These are phyloP conservation scores for Chrysanthemum seticuspe DNA, from an alignment of 129 eudicot species.

Conservation along the genomic window DNA sequence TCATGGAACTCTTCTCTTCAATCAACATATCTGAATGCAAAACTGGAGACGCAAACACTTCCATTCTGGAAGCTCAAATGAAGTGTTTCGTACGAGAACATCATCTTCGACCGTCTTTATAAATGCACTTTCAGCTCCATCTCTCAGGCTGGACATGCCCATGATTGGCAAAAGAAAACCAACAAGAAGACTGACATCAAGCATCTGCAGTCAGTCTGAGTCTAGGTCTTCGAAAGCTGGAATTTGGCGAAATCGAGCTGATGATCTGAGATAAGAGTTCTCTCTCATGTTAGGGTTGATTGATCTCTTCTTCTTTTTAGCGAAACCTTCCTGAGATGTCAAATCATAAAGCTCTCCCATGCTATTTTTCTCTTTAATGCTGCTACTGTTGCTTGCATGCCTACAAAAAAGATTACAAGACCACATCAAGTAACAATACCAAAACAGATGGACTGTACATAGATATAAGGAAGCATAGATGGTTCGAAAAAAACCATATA, in stretches of 20 bases:
- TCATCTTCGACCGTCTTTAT: neutral
- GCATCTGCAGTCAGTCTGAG: conserved; percentile 45
- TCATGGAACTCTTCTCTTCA: neutral
- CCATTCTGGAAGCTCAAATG: neutral
- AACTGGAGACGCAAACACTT: neutral
- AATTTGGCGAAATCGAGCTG: conserved; percentile 54
- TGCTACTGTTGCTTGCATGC: conserved; percentile 39
- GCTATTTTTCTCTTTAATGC: conserved; percentile 33
- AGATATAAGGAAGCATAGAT: too few species aligned
- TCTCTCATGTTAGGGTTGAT: conserved; percentile 38
- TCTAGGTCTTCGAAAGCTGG: conserved; percentile 47
- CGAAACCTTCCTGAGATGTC: conserved; percentile 50
- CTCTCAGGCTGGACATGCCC: neutral
- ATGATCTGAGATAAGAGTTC: conserved; percentile 36
- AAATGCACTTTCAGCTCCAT: conserved; percentile 13
- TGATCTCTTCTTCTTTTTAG: conserved; percentile 59
- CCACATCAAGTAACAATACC: neutral
- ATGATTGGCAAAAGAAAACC: neutral
- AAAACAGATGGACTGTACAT: neutral
- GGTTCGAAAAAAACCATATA: too few species aligned
- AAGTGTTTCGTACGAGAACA: neutral
- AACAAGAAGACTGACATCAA: neutral
- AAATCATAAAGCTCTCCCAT: conserved; percentile 62
- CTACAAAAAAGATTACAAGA: conserved; percentile 25
- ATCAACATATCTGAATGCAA: neutral